Base-by-base conservation (phyloP, 2,329 filamentous ascomycete genomes). In the Nothophoma quercina region DNA sequence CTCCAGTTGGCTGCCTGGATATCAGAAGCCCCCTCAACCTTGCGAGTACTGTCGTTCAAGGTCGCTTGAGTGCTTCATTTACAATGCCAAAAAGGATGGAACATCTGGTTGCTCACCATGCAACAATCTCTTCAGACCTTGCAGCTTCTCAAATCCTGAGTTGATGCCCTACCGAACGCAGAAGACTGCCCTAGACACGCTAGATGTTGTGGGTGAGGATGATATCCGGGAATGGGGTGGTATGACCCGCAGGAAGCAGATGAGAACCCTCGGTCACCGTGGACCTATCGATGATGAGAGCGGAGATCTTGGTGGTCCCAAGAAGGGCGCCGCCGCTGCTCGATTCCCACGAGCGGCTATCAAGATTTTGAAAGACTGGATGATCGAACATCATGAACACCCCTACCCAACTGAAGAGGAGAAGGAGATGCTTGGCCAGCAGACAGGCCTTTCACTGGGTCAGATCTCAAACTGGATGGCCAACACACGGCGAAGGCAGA, bases 401-500 rank as follows among this genome's bases (percentile, higher is more conserved):
- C 93, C 92, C 0, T 97, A 96, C 69, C 92, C 93, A 5, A 93
- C 86, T 26, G 91, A 96, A 34, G 87, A 91, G 52, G 90, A 96
- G 69, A 96, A 93, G 68, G 89, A 92, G 60, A 83, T 85, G 56
- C 79, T 97, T 21, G 88, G 91, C 73, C 82, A 84, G 38, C 84
- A 89, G 63, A 96, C 92, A 1, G 91, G 91, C 7, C 80, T 97
- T 32, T 92, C 86, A 71, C 86, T 90, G 65, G 88, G 83, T 12
- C 93, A 97, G 68, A 93, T 96, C 63, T 88, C 88, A 9, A 96
- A 96, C 71, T 96, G 92, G 92, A 85, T 96, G 38, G 92, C 92
- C 53, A 96, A 96, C 73, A 91, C 91, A 51, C 86, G 92, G 34
- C 85, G 92, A 50, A 84, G 92, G 57, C 88, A 90, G 64, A 96